Base-by-base conservation (phyloP, 306 rosid genomes). In the Cajanus cajan region DNA sequence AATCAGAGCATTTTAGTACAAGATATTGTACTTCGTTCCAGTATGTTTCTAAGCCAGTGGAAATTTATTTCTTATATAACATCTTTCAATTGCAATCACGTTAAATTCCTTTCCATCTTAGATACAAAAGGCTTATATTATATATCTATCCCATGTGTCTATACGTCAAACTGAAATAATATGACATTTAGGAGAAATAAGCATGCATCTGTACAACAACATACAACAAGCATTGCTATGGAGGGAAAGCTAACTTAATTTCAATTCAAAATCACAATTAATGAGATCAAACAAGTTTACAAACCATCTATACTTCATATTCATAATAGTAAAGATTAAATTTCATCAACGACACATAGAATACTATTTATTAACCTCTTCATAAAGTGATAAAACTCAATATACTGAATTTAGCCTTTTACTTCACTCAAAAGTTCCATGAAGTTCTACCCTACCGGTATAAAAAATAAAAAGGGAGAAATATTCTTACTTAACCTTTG, bases 141-240 rank as follows among this genome's bases (percentile, higher is more conserved):
- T 3, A 22, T 25, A 72, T 51, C 19, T 43, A 4, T 31, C 48
- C n/a, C 11, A 16, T 51, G 45, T 28, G 47, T 65, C 62, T 45
- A 21, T 28, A 80, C 13, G 80, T 58, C 66, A 68, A 75, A 69
- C 19, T 44, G 50, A 67, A 73, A 44, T 66, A 47, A 18, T 39
- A 48, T 4, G 8, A 33, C 31, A 76, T 75, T 24, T 68, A 57
- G 57, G 65, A 77, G 57, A 68, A 33, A 33, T 52, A 51, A 40
- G 21, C 41, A 52, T 54, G 70, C 48, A 31, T 3, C 19, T 34
- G 12, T 31, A 51, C 34, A 58, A 45, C 71, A 55, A 41, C 43
- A 66, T 16, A 55, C 59, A 74, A 10, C 44, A 43, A 37, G 36
- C 44, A 52, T 16, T 40, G 14, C 40, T 7, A 40, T 5, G 16